Evolutionary conservation across 2,329 filamentous ascomycete genomes (phyloP), one percentile per base, ranked within the genome.

Genomic region (Fusarium buxicola): DNA sequence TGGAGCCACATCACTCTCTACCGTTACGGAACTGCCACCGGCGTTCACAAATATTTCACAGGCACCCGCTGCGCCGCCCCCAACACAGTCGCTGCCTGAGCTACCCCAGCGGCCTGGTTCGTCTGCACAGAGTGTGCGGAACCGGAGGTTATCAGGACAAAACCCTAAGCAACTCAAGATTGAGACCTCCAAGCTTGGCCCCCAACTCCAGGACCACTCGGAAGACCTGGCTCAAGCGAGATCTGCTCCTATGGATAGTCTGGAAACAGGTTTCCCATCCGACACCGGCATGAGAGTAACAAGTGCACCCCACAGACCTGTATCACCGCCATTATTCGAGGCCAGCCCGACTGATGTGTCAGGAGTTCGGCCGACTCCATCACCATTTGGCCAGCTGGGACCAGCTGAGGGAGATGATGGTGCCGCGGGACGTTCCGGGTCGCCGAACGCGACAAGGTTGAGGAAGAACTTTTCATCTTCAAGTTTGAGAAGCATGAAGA

Each of bases 81-180:
- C 85, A 7, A 80, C 78, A 7, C 77, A 80, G 39, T 78, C 80
- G 11, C 70, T 82, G 32, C 81, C 80, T 2, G 78, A 81, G 46
- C 69, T 81, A 5, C 83, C 82, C 2, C 71, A 69, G 27, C 69
- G 72, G 13, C 60, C 70, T 5, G 50, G 68, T 4, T 72, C 75
- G 2, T 73, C 80, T 3, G 72, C 75, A 0, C 77, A 77, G 66
- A 82, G 87, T 35, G 91, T 96, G 47, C 86, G 92, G 49, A 92
- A 85, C 68, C 86, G 94, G 58, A 86, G 94, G 60, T 79, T 96
- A 28, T 97, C 94, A 4, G 91, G 90, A 8, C 89, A 92, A 68
- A 92, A 92, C 69, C 80, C 86, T 12, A 94, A 91, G 73, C 91
- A 94, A 70, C 81, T 98, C 46, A 96, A 93, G 77, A 97, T 98